phyloP scores from a whole-genome alignment of 495 filamentous ascomycete genomes.

The Annulohypoxylon maeteangense region DNA sequence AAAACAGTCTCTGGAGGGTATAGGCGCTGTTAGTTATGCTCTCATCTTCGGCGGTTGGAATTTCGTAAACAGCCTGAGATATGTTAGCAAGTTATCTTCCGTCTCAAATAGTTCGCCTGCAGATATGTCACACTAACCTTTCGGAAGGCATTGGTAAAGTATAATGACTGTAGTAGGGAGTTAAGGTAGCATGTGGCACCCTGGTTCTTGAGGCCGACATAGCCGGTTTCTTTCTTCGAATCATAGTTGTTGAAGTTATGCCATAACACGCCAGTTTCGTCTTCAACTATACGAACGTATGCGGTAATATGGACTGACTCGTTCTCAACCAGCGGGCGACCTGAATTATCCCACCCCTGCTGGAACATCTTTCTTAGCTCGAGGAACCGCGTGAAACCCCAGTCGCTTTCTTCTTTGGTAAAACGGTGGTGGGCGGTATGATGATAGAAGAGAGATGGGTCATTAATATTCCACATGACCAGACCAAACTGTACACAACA shows the following conservation, averaged over 20 bases:
- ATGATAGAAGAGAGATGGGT: slow-evolving; percentile 77
- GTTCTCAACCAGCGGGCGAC: slow-evolving; percentile 87
- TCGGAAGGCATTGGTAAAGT: slow-evolving; percentile 96
- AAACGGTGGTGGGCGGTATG: slow-evolving; percentile 87
- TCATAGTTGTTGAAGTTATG: slow-evolving; percentile 99
- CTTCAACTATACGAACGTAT: slow-evolving; percentile 92
- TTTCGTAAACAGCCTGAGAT: slow-evolving; percentile 89
- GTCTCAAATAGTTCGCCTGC: neutral
- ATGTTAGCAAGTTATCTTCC: slow-evolving; percentile 17
- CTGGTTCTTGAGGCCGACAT: slow-evolving; percentile 96
- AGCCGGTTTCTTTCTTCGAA: slow-evolving; percentile 97
- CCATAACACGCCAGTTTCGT: slow-evolving; percentile 99
- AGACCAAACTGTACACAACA: slow-evolving; percentile 96
- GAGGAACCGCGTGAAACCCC: slow-evolving; percentile 95
- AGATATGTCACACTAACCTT: slow-evolving; percentile 66
- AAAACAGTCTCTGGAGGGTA: slow-evolving; percentile 92
- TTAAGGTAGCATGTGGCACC: slow-evolving; percentile 99
- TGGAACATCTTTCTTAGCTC: slow-evolving; percentile 86
- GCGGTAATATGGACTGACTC: slow-evolving; percentile 88
- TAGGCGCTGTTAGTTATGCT: slow-evolving; percentile 88
- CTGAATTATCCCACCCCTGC: slow-evolving; percentile 65
- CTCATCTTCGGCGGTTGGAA: slow-evolving; percentile 88
- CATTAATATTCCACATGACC: slow-evolving; percentile 92
- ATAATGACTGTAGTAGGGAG: slow-evolving; percentile 94
- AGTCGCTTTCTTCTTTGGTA: slow-evolving; percentile 95